A percentile compares a stretch with the other conserved stretches of the same genome.
Evolutionary conservation across 2,329 filamentous ascomycete species (phyloP).

Genomic region (Phialophora verrucosa): DNA sequence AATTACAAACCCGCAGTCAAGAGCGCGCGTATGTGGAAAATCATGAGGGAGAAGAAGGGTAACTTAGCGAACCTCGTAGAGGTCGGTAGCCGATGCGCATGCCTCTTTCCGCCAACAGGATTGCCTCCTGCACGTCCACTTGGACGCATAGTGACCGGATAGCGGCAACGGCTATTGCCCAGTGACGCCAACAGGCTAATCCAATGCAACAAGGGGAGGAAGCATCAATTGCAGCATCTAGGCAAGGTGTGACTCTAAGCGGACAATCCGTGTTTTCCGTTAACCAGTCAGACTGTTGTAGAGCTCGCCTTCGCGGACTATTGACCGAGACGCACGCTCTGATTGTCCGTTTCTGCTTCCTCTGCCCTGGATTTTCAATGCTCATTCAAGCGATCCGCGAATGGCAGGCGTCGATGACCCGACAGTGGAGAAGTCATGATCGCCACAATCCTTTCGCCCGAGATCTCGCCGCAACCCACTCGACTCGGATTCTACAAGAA

Average conservation of each 20-base stretch:
- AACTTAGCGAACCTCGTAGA: neutral
- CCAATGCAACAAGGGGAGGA: neutral
- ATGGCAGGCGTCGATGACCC: neutral
- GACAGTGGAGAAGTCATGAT: neutral
- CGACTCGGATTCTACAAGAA: neutral
- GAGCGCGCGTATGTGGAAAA: slow-evolving; percentile 5
- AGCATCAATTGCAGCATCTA: neutral
- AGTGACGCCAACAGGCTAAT: neutral
- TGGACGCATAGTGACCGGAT: slow-evolving; percentile 12
- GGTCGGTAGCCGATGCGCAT: neutral
- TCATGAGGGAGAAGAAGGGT: neutral
- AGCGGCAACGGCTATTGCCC: slow-evolving; percentile 7
- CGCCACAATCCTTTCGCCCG: neutral
- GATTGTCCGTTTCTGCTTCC: neutral
- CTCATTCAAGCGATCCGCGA: neutral
- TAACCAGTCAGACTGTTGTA: neutral
- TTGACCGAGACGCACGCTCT: neutral
- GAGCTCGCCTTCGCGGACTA: neutral
- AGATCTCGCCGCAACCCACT: neutral
- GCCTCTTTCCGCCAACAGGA: slow-evolving; percentile 6
- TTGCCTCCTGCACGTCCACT: slow-evolving; percentile 3
- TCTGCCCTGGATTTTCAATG: neutral
- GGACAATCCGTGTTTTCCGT: neutral
- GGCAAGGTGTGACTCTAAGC: neutral
- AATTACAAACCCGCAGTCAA: slow-evolving; percentile 13